Evolutionary conservation across 176 grass and related monocot genomes (phyloP), one percentile per base, ranked within the genome.

Genomic region (Raddia guianensis): DNA sequence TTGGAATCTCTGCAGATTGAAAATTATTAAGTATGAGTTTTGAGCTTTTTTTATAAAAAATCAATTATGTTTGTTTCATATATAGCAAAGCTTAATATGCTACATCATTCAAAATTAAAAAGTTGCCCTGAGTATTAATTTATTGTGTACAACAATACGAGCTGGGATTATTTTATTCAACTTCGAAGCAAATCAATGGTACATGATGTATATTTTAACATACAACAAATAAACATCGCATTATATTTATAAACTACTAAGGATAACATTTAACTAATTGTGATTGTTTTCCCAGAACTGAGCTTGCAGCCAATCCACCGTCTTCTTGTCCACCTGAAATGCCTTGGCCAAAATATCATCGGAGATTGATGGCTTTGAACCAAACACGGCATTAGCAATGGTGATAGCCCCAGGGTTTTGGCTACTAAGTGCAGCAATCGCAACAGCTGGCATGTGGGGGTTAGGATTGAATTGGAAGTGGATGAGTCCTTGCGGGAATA

Each of bases 331-430:
- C 68, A 73, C 56, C 8, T 78, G 76, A 43, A 79, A 66, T 0
- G 76, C 76, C 49, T 67, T 79, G 49, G 76, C 62, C 4, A 66
- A 35, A n/a, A 66, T 62, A 6, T 79, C 62, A 8, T 79, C 76
- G 1, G 76, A 65, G 35, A 79, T 66, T 0, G 76, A 48, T 19
- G 48, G 48, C 62, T 66, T 79, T 2, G 76, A 79, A 7, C 76
- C 62, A 6, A 79, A 79, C 13, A 79, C 34, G 5, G 62, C 62
- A 19, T 76, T 68, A 3, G 49, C 77, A 27, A 79, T 68, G 16
- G 63, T 68, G 19, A 79, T 79, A 1, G 4, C 63, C 0, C 49
- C 49, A 11, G 63, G 63, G n/a, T 79, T 79, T 8, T 79, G 63
- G 49, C 63, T 56, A 7, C 49, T 79, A 18, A 79, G 77, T 9